A percentile compares a stretch with the other conserved stretches of the same genome.
Evolutionary conservation across 2,329 filamentous ascomycete species (phyloP).

Genomic region (Elsinoe batatas): DNA sequence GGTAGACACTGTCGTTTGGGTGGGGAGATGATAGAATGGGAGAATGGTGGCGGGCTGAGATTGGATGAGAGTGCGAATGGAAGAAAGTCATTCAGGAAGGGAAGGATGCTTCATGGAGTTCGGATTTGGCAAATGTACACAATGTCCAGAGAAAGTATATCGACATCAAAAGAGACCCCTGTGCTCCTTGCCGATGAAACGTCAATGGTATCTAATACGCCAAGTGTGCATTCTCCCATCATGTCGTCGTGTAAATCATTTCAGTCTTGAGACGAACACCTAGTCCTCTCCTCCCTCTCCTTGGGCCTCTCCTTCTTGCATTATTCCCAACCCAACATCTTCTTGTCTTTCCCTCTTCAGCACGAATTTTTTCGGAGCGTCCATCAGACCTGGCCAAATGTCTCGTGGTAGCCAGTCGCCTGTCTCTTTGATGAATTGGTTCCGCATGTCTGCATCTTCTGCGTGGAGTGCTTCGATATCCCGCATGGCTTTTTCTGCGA

Average conservation of each 20-base stretch:
- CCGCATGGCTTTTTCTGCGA: conserved; percentile 68
- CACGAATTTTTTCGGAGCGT: conserved; percentile 25
- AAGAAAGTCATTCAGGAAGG: neutral
- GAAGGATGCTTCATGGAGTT: neutral
- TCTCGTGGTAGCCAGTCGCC: conserved; percentile 82
- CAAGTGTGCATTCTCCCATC: neutral
- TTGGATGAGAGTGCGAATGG: neutral
- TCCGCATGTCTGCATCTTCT: conserved; percentile 60
- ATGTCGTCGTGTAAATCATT: neutral
- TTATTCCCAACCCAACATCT: conserved; percentile 1
- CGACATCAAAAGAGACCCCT: neutral
- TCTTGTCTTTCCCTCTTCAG: neutral
- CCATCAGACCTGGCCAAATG: conserved; percentile 67
- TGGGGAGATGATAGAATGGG: neutral
- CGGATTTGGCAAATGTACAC: neutral
- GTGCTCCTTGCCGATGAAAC: neutral
- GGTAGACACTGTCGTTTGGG: neutral
- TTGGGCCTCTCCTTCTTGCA: neutral
- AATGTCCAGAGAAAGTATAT: neutral
- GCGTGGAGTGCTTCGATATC: conserved; percentile 62
- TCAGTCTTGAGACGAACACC: neutral
- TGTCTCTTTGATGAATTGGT: conserved; percentile 69
- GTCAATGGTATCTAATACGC: neutral
- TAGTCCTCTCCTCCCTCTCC: neutral
- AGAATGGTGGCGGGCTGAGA: neutral